Base-by-base conservation (phyloP, 345 rosid genomes). In the Hibiscus syriacus region DNA sequence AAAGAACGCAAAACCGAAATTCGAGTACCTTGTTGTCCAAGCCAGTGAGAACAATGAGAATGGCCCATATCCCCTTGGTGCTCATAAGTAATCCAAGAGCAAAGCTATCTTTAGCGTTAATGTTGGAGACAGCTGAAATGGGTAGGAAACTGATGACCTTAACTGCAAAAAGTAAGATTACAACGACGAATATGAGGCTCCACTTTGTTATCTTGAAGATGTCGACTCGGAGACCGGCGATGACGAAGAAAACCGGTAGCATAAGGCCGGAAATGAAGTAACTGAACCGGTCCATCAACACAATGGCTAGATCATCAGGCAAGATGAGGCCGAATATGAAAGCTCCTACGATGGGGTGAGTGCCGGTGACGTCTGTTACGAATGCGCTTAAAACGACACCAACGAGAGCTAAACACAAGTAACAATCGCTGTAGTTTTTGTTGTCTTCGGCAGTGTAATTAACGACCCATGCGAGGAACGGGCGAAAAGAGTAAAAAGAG, bases 261-360 rank as follows among this genome's bases (percentile, higher is more conserved):
- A 94, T 71, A 68, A 94, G 95, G 14, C 98, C 96, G 0, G 96
- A 88, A n/a, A 94, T 87, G 59, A 94, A 94, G 71, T 86, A 97
- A 67, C 87, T 93, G 10, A 94, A 86, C 82, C 88, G 90, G 45
- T 92, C 93, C 16, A 89, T 78, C n/a, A 94, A 85, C 19, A 94
- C 83, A 9, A 86, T 82, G 38, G 93, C 97, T 12, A 94, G 84
- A 2, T 94, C 96, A 16, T 90, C 90, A 54, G 99, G 99, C 46
- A 86, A 88, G 45, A 92, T 76, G 32, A 94, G 84, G 32, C 99
- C 98, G 26, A 86, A 94, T 54, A 91, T 79, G 71, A 94, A 94
- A 0, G 97, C 96, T 7, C 99, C 99, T 27, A 89, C 87, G 17
- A 90, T 87, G 7, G 93, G 82, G 79, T 94, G 99, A 32, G 98